A percentile compares a stretch with the other conserved stretches of the same genome.
These are phyloP conservation scores for Gillenia trifoliata DNA, from an alignment of 306 rosid species.

Conservation along the genomic window DNA sequence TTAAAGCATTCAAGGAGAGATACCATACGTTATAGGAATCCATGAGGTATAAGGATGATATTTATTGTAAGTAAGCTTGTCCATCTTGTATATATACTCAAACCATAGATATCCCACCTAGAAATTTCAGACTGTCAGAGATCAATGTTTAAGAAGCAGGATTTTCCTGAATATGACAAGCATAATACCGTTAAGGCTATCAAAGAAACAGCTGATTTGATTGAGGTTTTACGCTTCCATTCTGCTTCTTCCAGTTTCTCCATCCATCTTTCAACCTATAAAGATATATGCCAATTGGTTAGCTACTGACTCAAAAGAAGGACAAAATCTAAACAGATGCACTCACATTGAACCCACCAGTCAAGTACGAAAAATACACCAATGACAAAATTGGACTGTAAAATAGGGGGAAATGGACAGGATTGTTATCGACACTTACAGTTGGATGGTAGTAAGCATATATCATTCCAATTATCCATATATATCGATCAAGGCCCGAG, in stretches of 20 bases:
- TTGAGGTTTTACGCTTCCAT: conserved; percentile 63
- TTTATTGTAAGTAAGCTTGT: conserved; percentile 79
- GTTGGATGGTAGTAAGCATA: conserved; percentile 96
- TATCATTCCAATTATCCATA: conserved; percentile 97
- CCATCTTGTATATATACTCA: conserved; percentile 82
- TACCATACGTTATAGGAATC: conserved; percentile 92
- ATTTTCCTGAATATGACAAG: conserved; percentile 3
- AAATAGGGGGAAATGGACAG: conserved; percentile 2
- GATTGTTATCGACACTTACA: conserved; percentile 44
- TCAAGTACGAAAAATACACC: neutral
- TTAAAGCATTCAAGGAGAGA: conserved; percentile 14
- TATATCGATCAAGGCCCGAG: conserved; percentile 94
- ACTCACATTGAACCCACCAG: conserved; percentile 10
- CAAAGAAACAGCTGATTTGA: conserved; percentile 62
- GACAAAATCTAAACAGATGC: neutral
- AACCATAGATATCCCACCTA: conserved; percentile 89
- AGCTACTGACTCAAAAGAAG: conserved; percentile 11
- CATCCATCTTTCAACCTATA: conserved; percentile 89
- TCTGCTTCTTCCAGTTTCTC: conserved; percentile 93
- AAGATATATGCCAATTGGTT: conserved; percentile 20
- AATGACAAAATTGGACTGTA: neutral
- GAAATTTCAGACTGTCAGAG: conserved; percentile 22
- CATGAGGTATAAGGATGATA: conserved; percentile 96
- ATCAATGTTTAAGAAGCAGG: conserved; percentile 8
- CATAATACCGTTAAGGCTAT: conserved; percentile 50